Base-by-base conservation (phyloP, 805 yeast species). In the Tetrapisispora taiwanensis region DNA sequence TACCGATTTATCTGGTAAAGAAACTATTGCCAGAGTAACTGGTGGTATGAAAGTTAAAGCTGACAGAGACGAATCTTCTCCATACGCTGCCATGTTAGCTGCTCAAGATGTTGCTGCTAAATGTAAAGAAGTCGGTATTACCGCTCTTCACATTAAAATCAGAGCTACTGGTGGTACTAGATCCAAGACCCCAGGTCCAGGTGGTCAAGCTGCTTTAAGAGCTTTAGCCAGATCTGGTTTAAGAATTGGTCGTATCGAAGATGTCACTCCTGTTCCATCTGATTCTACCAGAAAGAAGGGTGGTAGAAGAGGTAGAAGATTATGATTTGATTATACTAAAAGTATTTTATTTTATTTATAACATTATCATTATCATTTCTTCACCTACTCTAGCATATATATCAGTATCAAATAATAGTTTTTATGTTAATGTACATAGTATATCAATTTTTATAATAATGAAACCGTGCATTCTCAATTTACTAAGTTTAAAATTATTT, bases 271-370 rank as follows among this genome's bases (percentile, higher is more conserved):
- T 74, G 89, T 92, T 67, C 99, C 99, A 74, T 92, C 98, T 63
- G 99, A 92, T 76, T 89, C 97, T 67, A 94, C 98, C 74, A 92
- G 99, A 84, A 86, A 90, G 87, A 94, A 92, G 95, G 98, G 98
- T 87, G 99, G 99, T 86, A 92, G 98, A 81, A 89, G 99, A 83
- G 99, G 99, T 90, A 90, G 98, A 84, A 88, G 99, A 85, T 84
- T 89, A 76, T 86, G 74, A 75, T 61, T 61, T 15, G 9, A 10
- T 22, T 24, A 36, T 24, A 28, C 7, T 12, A 28, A 28, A 28
- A 22, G 26, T 22, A 8, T 8, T 22, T 22, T 22, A 22, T 22
- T 22, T 22, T 22, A 22, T 10, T 28, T 28, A 7, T 28, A 12
- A 12, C 10, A 28, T 14, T 7, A 10, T 28, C 14, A 4, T 28